Conservation (phyloP, 208 protist species). For the Balamuthia mandrillaris region DNA sequence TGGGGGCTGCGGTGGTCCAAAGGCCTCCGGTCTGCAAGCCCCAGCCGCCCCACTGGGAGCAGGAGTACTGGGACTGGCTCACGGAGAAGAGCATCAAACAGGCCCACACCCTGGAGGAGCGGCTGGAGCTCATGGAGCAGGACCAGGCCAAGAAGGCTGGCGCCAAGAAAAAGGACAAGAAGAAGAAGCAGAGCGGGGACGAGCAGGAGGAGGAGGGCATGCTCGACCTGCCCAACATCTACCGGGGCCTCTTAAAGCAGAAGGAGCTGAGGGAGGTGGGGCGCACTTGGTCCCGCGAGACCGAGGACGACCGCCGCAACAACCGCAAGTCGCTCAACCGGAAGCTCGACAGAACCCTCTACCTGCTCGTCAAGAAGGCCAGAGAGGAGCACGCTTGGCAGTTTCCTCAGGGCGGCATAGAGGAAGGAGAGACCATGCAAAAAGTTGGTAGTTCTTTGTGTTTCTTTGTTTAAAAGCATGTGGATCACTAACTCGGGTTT, state of each 20-base stretch:
- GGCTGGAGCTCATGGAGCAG: constrained; percentile 36
- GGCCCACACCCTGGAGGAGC: neutral
- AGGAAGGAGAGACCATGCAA: constrained; percentile 23
- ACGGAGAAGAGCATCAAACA: neutral
- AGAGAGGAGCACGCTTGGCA: constrained; percentile 34
- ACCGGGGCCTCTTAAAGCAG: neutral
- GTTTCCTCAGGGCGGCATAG: constrained; percentile 38
- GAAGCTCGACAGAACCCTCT: neutral
- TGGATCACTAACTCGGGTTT: neutral
- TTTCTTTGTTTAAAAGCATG: neutral
- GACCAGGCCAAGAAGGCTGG: neutral
- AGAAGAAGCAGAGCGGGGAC: constrained; percentile 27
- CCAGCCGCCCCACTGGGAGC: neutral
- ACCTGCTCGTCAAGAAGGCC: constrained; percentile 40
- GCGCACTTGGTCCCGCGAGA: neutral
- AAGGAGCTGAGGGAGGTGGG: constrained; percentile 20
- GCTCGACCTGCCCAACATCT: neutral
- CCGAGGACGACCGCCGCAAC: neutral
- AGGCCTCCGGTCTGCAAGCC: neutral
- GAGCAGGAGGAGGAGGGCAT: neutral
- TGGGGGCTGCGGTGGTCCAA: neutral
- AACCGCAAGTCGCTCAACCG: constrained; percentile 17
- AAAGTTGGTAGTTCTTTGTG: neutral
- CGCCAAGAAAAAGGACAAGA: constrained; percentile 5
- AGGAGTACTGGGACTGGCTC: neutral